Evolutionary conservation across 2,329 filamentous ascomycete species (phyloP).

Genomic region (Tolypocladium ovalisporum): DNA sequence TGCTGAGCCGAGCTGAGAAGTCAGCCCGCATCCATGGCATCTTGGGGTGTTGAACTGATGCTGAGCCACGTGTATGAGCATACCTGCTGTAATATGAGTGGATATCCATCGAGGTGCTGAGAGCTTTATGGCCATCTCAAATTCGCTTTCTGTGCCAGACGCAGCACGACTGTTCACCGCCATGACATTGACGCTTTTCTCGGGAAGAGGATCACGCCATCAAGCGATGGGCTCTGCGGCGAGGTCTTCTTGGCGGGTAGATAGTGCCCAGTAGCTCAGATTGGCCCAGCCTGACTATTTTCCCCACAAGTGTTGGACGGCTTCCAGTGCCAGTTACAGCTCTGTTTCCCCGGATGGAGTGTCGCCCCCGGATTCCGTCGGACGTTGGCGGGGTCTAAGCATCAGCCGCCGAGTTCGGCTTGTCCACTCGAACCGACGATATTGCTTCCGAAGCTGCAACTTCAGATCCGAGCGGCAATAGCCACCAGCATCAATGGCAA

Average conservation of each 20-base stretch:
- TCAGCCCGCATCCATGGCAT: not conserved
- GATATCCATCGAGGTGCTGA: not conserved
- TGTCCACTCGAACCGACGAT: not conserved
- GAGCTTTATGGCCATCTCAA: too few relatives aligned
- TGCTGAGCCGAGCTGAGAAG: not conserved
- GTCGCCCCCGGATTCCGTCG: not conserved
- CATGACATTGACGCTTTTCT: not conserved
- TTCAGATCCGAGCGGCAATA: not conserved
- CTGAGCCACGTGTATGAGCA: not conserved
- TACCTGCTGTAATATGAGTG: not conserved
- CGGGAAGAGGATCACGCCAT: too few relatives aligned
- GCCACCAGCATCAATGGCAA: not conserved
- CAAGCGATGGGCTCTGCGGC: too few relatives aligned
- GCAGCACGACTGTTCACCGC: not conserved
- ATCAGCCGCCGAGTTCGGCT: not conserved
- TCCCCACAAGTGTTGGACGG: too few relatives aligned
- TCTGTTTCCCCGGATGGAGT: not conserved
- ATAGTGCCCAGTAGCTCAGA: too few relatives aligned
- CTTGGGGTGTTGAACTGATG: not conserved
- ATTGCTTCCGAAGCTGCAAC: not conserved
- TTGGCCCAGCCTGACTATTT: too few relatives aligned
- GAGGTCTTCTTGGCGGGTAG: not conserved
- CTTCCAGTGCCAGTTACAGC: too few relatives aligned
- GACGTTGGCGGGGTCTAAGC: not conserved
- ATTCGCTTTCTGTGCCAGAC: not conserved